These are phyloP conservation scores for Mucor irregularis DNA, from an alignment of 371 early-diverging fungal species.

Conservation along the genomic window DNA sequence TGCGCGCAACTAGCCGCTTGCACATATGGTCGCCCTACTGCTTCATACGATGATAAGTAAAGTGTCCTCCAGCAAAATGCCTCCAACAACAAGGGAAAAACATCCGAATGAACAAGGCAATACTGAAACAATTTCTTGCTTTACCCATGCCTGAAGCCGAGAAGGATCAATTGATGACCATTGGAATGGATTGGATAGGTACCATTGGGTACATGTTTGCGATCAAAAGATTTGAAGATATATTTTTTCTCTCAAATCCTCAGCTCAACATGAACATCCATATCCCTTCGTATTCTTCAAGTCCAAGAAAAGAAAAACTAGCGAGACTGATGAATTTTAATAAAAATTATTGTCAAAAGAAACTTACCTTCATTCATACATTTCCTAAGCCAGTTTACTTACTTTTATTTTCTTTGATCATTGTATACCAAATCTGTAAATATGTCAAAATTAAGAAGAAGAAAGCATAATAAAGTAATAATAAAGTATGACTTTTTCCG, in stretches of 20 bases:
- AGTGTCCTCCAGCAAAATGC: slow-evolving; percentile 13
- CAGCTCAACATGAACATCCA: slow-evolving; percentile 1
- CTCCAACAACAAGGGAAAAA: slow-evolving; percentile 18
- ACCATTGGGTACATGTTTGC: slow-evolving; percentile 15
- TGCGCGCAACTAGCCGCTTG: too few species aligned
- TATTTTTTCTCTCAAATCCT: slow-evolving; percentile 3
- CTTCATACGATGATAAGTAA: too few species aligned
- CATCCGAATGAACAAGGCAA: slow-evolving; percentile 27
- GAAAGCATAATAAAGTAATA: slow-evolving; percentile 2
- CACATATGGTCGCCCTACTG: too few species aligned
- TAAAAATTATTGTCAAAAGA: neutral
- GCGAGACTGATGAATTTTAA: neutral
- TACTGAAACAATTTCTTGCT: slow-evolving; percentile 17
- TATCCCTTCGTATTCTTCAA: slow-evolving; percentile 1
- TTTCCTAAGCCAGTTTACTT: neutral
- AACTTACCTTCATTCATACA: neutral
- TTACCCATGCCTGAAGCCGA: slow-evolving; percentile 7
- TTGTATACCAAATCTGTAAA: neutral
- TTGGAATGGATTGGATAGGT: slow-evolving; percentile 18
- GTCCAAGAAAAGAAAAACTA: slow-evolving; percentile 1
- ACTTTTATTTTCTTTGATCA: neutral
- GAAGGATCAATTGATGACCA: neutral
- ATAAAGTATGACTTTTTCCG: too few species aligned
- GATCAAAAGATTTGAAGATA: too few species aligned
- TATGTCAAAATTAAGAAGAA: neutral